Evolutionary conservation across 768 basidiomycete species (phyloP).

Genomic region (Lentinula boryana): DNA sequence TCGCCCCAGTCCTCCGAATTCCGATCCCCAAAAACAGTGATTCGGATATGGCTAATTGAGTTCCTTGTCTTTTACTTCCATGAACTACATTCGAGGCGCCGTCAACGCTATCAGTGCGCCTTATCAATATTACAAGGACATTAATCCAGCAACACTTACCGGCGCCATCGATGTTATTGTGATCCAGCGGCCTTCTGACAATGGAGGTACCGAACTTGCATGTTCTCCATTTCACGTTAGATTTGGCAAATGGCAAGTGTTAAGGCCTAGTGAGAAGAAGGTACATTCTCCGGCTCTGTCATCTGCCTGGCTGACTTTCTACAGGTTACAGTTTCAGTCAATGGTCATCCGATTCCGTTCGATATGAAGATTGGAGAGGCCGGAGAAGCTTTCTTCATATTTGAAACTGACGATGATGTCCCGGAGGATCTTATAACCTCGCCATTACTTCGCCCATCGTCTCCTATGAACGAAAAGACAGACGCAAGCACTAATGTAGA

Average conservation of each 20-base stretch:
- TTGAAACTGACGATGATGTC: slow-evolving; percentile 93
- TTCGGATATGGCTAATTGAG: not conserved
- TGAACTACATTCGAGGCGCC: slow-evolving; percentile 88
- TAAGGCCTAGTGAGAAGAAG: slow-evolving; percentile 91
- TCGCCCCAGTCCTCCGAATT: not conserved
- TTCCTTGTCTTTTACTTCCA: slow-evolving; percentile 18
- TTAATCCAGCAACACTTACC: slow-evolving; percentile 94
- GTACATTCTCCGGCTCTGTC: slow-evolving; percentile 26
- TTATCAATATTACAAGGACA: slow-evolving; percentile 88
- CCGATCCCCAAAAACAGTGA: not conserved
- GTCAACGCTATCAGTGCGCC: slow-evolving; percentile 81
- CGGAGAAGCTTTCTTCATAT: slow-evolving; percentile 98
- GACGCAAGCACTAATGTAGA: slow-evolving; percentile 20
- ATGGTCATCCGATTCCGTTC: slow-evolving; percentile 82
- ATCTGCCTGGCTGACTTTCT: not conserved
- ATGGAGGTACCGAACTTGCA: slow-evolving; percentile 62
- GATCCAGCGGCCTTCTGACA: slow-evolving; percentile 64
- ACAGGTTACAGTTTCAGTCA: slow-evolving; percentile 86
- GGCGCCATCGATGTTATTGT: slow-evolving; percentile 99
- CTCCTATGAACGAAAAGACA: slow-evolving; percentile 20
- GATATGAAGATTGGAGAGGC: slow-evolving; percentile 99
- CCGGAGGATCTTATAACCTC: slow-evolving; percentile 92
- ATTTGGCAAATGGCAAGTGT: slow-evolving; percentile 95
- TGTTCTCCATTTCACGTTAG: slow-evolving; percentile 97
- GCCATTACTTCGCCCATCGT: slow-evolving; percentile 74